Conservation (phyloP, 805 yeast genomes). For the Ogataea allantospora region DNA sequence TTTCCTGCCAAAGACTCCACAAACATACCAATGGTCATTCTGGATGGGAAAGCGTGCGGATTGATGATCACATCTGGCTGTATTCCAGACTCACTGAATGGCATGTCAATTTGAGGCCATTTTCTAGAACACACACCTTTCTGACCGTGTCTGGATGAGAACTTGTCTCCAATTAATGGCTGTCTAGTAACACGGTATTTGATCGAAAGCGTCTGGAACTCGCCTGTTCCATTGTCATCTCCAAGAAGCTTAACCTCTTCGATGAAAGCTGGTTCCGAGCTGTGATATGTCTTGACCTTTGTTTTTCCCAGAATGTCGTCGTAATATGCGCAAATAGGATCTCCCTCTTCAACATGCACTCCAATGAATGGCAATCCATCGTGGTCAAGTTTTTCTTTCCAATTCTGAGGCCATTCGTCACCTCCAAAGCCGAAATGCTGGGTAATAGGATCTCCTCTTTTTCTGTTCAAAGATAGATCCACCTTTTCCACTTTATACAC, state of each 20-base stretch:
- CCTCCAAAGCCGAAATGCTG: constrained; percentile 93
- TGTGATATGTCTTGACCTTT: constrained; percentile 87
- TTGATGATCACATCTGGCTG: constrained; percentile 97
- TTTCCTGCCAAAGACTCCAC: constrained; percentile 98
- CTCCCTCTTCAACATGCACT: constrained; percentile 86
- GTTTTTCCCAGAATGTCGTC: constrained; percentile 92
- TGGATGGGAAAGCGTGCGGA: constrained; percentile 99
- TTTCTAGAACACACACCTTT: constrained; percentile 98
- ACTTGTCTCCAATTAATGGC: constrained; percentile 96
- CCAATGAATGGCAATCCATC: constrained; percentile 95
- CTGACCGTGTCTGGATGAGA: constrained; percentile 97
- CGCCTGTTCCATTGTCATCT: constrained; percentile 74
- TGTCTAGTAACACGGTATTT: constrained; percentile 89
- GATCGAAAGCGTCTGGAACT: constrained; percentile 81
- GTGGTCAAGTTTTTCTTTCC: constrained; percentile 84
- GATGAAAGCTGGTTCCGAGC: constrained; percentile 89
- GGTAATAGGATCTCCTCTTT: constrained; percentile 91
- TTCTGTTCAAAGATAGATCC: constrained; percentile 72
- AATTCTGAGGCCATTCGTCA: constrained; percentile 88
- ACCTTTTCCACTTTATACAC: constrained; percentile 93
- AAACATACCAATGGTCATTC: constrained; percentile 99
- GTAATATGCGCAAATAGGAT: constrained; percentile 88
- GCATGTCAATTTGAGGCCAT: constrained; percentile 97
- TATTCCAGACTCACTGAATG: constrained; percentile 93
- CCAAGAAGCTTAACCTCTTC: constrained; percentile 93